Conservation (phyloP, 805 yeast species). For the Saturnispora hagleri region DNA sequence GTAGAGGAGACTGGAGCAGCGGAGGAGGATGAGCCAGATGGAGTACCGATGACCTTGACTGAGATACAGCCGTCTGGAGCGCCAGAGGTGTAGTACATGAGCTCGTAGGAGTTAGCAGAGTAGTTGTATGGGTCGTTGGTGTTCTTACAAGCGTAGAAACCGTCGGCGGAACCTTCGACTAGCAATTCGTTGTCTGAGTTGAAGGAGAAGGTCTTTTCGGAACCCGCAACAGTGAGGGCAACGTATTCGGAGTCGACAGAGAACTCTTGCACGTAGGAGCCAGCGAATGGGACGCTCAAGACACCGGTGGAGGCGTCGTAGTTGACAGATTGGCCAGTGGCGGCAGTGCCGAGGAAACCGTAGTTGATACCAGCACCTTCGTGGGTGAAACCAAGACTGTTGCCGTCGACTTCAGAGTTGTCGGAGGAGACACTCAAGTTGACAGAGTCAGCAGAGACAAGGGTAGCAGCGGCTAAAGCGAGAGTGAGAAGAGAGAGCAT, state of each 20-base stretch:
- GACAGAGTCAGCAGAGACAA: conserved; percentile 14
- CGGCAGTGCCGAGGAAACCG: conserved; percentile 19
- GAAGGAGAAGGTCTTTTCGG: conserved; percentile 13
- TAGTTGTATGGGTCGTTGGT: conserved; percentile 36
- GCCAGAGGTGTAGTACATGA: conserved; percentile 21
- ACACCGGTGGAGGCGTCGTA: conserved; percentile 5
- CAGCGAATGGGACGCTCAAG: conserved; percentile 9
- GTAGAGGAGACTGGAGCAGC: conserved; percentile 1
- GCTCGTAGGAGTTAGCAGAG: conserved; percentile 24
- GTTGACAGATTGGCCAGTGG: conserved; percentile 10
- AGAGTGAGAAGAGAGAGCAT: conserved; percentile 9
- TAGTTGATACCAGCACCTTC: conserved; percentile 44
- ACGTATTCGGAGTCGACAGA: conserved; percentile 8
- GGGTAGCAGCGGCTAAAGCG: conserved; percentile 8
- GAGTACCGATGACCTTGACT: conserved; percentile 4
- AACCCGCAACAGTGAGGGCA: conserved; percentile 9
- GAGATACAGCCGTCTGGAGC: conserved; percentile 19
- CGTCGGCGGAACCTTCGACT: conserved; percentile 25
- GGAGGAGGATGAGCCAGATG: background rate
- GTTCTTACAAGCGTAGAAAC: conserved; percentile 37
- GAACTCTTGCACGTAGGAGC: background rate
- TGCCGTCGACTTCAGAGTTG: conserved; percentile 22
- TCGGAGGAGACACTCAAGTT: conserved; percentile 22
- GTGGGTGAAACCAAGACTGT: conserved; percentile 27
- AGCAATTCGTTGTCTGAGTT: conserved; percentile 19